These are phyloP conservation scores for Salicornia ramosissima DNA, from an alignment of 148 eudicot genomes.

Conservation along the genomic window DNA sequence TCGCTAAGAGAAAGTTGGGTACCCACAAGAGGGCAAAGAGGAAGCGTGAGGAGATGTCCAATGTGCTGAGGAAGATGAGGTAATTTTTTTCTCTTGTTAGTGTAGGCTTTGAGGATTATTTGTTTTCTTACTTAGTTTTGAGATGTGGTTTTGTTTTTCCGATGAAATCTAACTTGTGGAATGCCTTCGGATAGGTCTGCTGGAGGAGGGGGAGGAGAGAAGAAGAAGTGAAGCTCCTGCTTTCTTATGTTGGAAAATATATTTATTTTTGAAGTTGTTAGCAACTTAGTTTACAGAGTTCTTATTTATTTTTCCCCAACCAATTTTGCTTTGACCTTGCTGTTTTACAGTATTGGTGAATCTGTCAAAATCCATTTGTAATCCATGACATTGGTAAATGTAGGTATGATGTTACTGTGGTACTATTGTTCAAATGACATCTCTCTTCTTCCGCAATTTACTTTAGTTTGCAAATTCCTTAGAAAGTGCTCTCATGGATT, in stretches of 20 bases:
- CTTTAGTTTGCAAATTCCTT: too few species aligned
- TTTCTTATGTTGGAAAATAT: conserved; percentile 19
- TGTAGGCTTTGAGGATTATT: not conserved
- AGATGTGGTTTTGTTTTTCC: not conserved
- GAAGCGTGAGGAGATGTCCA: conserved; percentile 81
- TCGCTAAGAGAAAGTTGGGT: conserved; percentile 62
- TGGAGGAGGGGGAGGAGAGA: conserved; percentile 69
- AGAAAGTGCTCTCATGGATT: not conserved
- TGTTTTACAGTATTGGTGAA: not conserved
- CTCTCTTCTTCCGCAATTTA: too few species aligned
- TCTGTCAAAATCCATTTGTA: not conserved
- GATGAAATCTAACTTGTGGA: conserved; percentile 3
- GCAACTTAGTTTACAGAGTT: conserved; percentile 5
- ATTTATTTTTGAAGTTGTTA: not conserved
- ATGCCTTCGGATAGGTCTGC: conserved; percentile 40
- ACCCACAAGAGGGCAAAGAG: conserved; percentile 79
- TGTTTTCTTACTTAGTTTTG: not conserved
- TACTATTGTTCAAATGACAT: not conserved
- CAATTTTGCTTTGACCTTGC: conserved; percentile 8
- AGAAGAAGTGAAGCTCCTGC: conserved; percentile 44
- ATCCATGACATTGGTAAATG: conserved; percentile 1
- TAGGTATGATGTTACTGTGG: not conserved
- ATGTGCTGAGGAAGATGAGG: conserved; percentile 65
- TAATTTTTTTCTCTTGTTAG: not conserved
- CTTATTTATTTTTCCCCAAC: not conserved